Conservation (phyloP, 1,284 basidiomycete genomes). For the Fomitopsis betulina region DNA sequence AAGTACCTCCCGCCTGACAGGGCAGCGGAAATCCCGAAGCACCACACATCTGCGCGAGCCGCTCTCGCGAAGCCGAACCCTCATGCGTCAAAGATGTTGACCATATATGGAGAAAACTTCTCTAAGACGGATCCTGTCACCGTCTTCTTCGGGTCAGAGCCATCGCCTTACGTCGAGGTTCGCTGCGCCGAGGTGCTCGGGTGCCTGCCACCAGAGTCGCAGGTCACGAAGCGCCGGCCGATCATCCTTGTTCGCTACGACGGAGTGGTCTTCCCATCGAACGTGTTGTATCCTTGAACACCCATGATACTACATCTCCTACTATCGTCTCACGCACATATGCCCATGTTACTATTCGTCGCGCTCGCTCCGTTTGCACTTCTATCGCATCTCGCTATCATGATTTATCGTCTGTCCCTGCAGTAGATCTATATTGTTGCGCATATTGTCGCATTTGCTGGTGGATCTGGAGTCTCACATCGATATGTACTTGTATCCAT, state of each 20-base stretch:
- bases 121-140: slow-evolving; percentile 71
- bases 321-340: slow-evolving; percentile 4
- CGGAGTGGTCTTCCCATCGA: slow-evolving; percentile 91
- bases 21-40: slow-evolving; percentile 67
- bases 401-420: slow-evolving; percentile 12
- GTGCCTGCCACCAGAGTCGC: slow-evolving; percentile 67
- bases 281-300: slow-evolving; percentile 70
- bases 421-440: slow-evolving; percentile 21
- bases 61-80: slow-evolving; percentile 69
- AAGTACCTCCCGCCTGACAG: slow-evolving; percentile 85
- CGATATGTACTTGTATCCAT: slow-evolving; percentile 22
- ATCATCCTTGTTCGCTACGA: slow-evolving; percentile 85
- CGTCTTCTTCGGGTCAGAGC: slow-evolving; percentile 87
- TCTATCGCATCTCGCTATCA: slow-evolving; percentile 8
- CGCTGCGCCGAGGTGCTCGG: slow-evolving; percentile 86
- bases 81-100: slow-evolving; percentile 72
- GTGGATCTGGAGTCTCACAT: slow-evolving; percentile 6
- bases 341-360: not conserved
- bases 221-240: slow-evolving; percentile 63
- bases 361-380: slow-evolving; percentile 7
- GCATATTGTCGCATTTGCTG: slow-evolving; percentile 8
- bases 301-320: slow-evolving; percentile 3
- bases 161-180: slow-evolving; percentile 83
- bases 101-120: slow-evolving; percentile 89
- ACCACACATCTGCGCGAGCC: slow-evolving; percentile 60